Base-by-base conservation (phyloP, 2,329 filamentous ascomycete species). In the Arthroderma uncinatum region DNA sequence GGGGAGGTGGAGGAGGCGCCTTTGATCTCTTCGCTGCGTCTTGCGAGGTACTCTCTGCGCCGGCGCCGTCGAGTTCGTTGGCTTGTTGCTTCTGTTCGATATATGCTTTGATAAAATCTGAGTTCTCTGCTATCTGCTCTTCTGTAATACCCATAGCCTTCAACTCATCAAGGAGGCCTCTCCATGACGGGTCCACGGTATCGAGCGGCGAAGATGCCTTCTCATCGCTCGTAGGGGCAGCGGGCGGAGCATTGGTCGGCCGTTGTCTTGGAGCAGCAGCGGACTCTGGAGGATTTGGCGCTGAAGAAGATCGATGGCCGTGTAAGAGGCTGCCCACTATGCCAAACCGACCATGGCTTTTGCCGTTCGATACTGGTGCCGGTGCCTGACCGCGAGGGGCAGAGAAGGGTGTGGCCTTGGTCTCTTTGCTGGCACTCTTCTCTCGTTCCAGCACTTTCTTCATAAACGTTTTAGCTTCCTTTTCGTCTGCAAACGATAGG, bases 361-460 rank as follows among this genome's bases (percentile, higher is more conserved):
- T 77, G 6, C 72, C 72, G 61, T 72, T 74, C 8, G 67, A 65
- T 30, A 72, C 67, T 23, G 73, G 72, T 7, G 73, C 69, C 57
- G 73, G 70, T n/a, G 73, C 73, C 60, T 74, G 72, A 2, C 75
- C 77, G 56, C 75, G 82, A 44, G 66, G 67, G 1, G 75, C 75
- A 5, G 76, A 74, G 65, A 95, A 95, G 0, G 87, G 85, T 34
- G 87, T 92, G 61, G 83, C 79, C 70, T 78, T 84, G 2, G 91
- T 96, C 61, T 85, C 84, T 75, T 94, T 94, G 75, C 86, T 92
- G 40, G 90, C 92, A 74, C 92, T 91, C 81, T 95, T 96, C 75
- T 97, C 91, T 62, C 91, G 81, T 68, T 96, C 91, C 65, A 93
- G 86, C 81, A 98, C 88, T 78, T 96, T 97, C 80, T 96, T 95